Evolutionary conservation across 2,329 filamentous ascomycete species (phyloP), one percentile per base, ranked within the genome.

Genomic region (Didymella glomerata): DNA sequence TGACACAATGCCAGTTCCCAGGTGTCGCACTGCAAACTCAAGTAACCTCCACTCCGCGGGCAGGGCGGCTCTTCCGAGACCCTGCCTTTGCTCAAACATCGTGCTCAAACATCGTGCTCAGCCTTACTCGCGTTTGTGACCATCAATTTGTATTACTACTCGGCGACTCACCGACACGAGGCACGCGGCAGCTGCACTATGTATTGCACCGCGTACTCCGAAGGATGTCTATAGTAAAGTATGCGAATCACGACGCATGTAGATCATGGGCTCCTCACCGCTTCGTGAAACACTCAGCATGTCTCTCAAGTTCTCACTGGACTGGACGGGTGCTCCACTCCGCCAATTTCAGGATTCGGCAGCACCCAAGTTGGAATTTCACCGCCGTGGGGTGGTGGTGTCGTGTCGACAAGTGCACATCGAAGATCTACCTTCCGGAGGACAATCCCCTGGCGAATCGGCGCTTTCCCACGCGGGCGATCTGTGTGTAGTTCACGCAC

Each of bases 31-130:
- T 18, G 41, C 34, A 44, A 44, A 22, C 16, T 9, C n/a, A 28
- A 20, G 20, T 9, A 16, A 16, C 3, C 22, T 38, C 42, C 9
- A 32, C 42, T 20, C 27, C 44, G 24, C 48, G n/a, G 38, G 25
- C 28, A 48, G 24, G n/a, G 11, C 16, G 47, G 40, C 24, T 32
- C n/a, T 50, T 46, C 40, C 50, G 45, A 27, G 30, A 48, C 55
- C 38, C 45, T 44, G 30, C 3, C 4, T 40, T 32, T 28, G 40
- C 44, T 16, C 20, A 24, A n/a, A 38, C 27, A 16, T 45, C 7
- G 14, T 46, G 36, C 28, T 50, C 50, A 54, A n/a, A 38, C 27
- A 16, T 45, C 7, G 14, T 46, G 36, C 28, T 50, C 50, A 54
- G 49, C 49, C 45, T 45, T 44, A 48, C 11, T 20, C 49, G 36